Evolutionary conservation across 2,329 filamentous ascomycete genomes (phyloP), one percentile per base, ranked within the genome.

Genomic region (Colletotrichum sp.): DNA sequence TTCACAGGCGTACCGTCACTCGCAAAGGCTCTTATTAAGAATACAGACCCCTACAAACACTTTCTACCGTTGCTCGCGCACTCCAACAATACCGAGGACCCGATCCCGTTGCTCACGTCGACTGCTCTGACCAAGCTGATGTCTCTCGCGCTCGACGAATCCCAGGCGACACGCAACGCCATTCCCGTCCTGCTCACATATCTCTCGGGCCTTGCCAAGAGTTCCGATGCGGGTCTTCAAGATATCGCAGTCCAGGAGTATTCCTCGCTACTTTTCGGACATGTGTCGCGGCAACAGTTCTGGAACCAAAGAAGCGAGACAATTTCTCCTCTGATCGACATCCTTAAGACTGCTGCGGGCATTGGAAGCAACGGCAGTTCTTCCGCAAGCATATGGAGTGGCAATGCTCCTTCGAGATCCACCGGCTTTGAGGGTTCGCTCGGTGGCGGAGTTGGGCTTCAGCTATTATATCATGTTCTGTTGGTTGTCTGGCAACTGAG

Each of bases 401-500:
- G 89, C 30, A 88, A 86, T 72, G 83, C 86, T 3, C 87, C 83
- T 52, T 80, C 83, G 63, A 91, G 92, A 80, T 90, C 90, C 79
- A 89, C 90, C 77, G 93, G 92, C 68, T 90, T 91, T 72, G 92
- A 93, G 78, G 90, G 90, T 6, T 87, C 87, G 5, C 82, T 94
- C 34, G 93, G 96, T 73, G 95, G 96, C 64, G 96, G 96, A 10
- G 95, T 99, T 75, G 95, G 96, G 3, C 88, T 99, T 55, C 97
- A 99, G 84, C 90, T 98, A 55, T 90, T 99, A 55, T 99, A 99
- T 83, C 95, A 98, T 81, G 94, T 98, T 18, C 90, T 99, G 26
- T 89, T 99, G 66, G 96, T 98, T 14, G 87, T 99, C 74, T 99
- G 97, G 97, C 96, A 98, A 87, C 89, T 99, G 79, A 98, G 96